phyloP scores from a whole-genome alignment of 1,284 basidiomycete species.

The Leccinum subrobustum region DNA sequence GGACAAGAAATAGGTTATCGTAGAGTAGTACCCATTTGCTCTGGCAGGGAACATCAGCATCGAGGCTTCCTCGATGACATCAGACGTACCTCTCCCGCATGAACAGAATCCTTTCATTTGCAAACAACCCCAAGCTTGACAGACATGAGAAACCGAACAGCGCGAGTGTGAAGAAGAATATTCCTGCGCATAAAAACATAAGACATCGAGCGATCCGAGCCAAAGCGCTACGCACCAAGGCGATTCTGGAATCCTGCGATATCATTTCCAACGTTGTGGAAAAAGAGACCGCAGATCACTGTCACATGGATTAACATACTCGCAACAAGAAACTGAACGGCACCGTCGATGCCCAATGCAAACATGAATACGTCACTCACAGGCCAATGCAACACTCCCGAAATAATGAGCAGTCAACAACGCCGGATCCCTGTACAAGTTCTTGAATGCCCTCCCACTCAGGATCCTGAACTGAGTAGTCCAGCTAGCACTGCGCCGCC shows the following conservation, averaged over 20 bases:
- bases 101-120: conserved; percentile 92
- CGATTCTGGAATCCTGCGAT: conserved; percentile 94
- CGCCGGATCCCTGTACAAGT: conserved; percentile 92
- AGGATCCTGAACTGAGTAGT: conserved; percentile 90
- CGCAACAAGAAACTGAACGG: not conserved
- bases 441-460: conserved; percentile 97
- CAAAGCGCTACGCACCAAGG: conserved; percentile 47
- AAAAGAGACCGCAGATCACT: conserved; percentile 85
- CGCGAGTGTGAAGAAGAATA: conserved; percentile 96
- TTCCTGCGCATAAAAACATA: conserved; percentile 46
- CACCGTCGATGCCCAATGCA: not conserved
- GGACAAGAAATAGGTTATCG: conserved; percentile 93
- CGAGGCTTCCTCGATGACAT: not conserved
- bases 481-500: conserved; percentile 83
- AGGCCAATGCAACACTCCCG: conserved; percentile 79
- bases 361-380: conserved; percentile 46
- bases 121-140: conserved; percentile 89
- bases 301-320: conserved; percentile 9
- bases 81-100: conserved; percentile 84
- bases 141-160: conserved; percentile 96
- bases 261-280: conserved; percentile 82
- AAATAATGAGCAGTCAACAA: conserved; percentile 89
- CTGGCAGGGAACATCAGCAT: conserved; percentile 39
- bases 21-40: conserved; percentile 95
- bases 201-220: not conserved